Conservation (phyloP, 768 basidiomycete species). For the Termitomyces sp. region DNA sequence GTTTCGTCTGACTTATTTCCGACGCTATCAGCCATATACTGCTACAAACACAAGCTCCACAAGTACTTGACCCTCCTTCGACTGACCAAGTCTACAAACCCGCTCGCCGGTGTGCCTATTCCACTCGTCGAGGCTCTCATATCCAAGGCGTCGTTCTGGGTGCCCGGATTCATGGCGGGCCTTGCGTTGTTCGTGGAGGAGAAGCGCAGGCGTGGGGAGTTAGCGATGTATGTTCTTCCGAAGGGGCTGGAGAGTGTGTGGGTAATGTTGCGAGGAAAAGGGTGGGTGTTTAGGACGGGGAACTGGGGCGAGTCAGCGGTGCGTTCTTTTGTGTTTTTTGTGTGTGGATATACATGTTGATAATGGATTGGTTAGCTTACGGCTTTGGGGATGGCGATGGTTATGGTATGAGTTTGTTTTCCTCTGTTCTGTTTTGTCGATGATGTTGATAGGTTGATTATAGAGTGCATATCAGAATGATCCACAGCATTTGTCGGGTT, state of each 20-base stretch:
- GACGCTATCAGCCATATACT: slow-evolving; percentile 47
- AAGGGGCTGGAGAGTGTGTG: slow-evolving; percentile 91
- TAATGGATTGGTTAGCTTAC: slow-evolving; percentile 38
- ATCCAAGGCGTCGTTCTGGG: slow-evolving; percentile 69
- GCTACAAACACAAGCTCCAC: slow-evolving; percentile 62
- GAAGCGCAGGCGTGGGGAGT: slow-evolving; percentile 79
- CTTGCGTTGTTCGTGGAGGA: slow-evolving; percentile 85
- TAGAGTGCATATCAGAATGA: slow-evolving; percentile 83
- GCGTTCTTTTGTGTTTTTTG: slow-evolving; percentile 23
- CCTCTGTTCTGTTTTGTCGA: not conserved
- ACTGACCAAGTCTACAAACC: slow-evolving; percentile 19
- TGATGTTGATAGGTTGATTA: not conserved
- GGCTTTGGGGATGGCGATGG: slow-evolving; percentile 86
- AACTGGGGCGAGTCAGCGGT: slow-evolving; percentile 66
- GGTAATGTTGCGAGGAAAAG: slow-evolving; percentile 72
- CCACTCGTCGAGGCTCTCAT: slow-evolving; percentile 52
- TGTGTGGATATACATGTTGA: slow-evolving; percentile 3
- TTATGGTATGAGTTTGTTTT: slow-evolving; percentile 61
- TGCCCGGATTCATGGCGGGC: slow-evolving; percentile 71
- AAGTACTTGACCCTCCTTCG: slow-evolving; percentile 35
- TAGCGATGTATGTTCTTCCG: slow-evolving; percentile 91
- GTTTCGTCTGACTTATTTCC: not conserved
- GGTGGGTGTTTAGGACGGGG: slow-evolving; percentile 69
- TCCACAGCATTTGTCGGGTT: slow-evolving; percentile 76
- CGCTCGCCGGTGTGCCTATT: slow-evolving; percentile 37